These are phyloP conservation scores for Aspergillaceae sp. DNA, from an alignment of 2,329 filamentous ascomycete genomes.

Conservation along the genomic window DNA sequence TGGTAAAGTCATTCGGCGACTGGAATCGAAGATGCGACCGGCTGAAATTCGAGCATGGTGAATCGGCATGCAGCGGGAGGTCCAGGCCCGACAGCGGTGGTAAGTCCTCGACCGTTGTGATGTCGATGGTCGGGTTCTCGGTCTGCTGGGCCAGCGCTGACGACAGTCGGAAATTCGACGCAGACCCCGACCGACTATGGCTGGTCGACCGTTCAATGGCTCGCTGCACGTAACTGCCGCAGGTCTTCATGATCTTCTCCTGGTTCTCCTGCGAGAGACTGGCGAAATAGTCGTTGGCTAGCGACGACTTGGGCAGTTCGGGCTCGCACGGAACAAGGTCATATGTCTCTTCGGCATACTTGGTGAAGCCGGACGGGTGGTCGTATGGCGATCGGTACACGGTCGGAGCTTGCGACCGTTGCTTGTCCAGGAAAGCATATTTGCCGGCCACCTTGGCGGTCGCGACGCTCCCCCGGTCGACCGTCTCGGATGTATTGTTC, in stretches of 20 bases:
- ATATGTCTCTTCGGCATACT: conserved; percentile 34
- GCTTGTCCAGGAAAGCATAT: conserved; percentile 33
- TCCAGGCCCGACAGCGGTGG: conserved; percentile 30
- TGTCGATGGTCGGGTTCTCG: conserved; percentile 34
- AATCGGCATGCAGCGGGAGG: conserved; percentile 33
- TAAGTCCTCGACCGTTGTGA: conserved; percentile 32
- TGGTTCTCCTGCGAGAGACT: conserved; percentile 31
- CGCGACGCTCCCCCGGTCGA: conserved; percentile 22
- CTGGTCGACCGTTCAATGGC: conserved; percentile 28
- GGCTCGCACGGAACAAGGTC: conserved; percentile 26
- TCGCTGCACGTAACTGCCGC: conserved; percentile 34
- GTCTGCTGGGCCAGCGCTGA: conserved; percentile 33
- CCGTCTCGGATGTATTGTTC: conserved; percentile 23
- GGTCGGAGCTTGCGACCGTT: conserved; percentile 27
- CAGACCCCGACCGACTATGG: conserved; percentile 30
- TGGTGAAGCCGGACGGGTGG: conserved; percentile 35
- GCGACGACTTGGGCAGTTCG: conserved; percentile 29
- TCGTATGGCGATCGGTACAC: conserved; percentile 39
- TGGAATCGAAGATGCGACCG: conserved; percentile 35
- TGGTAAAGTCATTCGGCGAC: conserved; percentile 34
- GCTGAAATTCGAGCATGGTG: conserved; percentile 35
- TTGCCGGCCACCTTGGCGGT: conserved; percentile 27
- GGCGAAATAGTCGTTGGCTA: conserved; percentile 36
- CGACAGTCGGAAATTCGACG: conserved; percentile 30
- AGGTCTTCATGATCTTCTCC: conserved; percentile 36